Percentiles rank a stretch among this genome's conserved stretches.
These are phyloP conservation scores for Castanopsis chinensis DNA, from an alignment of 306 rosid species.

Conservation along the genomic window DNA sequence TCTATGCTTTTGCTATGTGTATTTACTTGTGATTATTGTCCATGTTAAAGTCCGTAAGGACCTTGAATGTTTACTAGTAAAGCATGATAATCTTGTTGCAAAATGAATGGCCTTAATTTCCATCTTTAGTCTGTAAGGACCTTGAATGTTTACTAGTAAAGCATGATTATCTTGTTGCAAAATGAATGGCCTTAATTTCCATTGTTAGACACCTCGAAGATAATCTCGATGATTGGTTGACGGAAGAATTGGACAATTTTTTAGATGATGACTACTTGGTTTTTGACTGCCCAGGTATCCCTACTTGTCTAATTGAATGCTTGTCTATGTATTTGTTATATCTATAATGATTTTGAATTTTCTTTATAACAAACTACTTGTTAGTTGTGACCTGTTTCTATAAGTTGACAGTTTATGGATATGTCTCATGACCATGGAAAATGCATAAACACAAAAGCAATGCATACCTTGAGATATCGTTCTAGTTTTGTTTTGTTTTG, in stretches of 20 bases:
- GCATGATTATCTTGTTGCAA: conserved; percentile 1
- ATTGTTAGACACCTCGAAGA: conserved; percentile 79
- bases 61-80: not conserved
- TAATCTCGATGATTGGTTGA: conserved; percentile 79
- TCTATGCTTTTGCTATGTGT: not conserved
- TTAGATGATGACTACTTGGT: conserved; percentile 87
- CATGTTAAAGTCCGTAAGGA: not conserved
- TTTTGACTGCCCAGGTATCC: conserved; percentile 94
- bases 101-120: conserved; percentile 47
- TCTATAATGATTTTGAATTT: not conserved
- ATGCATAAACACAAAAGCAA: not conserved
- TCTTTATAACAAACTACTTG: not conserved
- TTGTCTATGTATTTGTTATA: not conserved
- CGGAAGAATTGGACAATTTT: conserved; percentile 78
- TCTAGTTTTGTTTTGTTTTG: not conserved
- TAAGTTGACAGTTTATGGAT: too few relatives aligned
- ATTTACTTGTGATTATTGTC: not conserved
- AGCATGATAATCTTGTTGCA: not conserved
- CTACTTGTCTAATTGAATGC: not conserved
- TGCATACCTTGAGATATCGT: not conserved
- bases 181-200: conserved; percentile 45
- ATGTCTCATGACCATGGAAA: not conserved
- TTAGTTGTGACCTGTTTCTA: too few relatives aligned
- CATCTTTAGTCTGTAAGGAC: conserved; percentile 35
- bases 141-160: too few relatives aligned